Conservation (phyloP, 208 protist species). For the Porcisia hertigi region DNA sequence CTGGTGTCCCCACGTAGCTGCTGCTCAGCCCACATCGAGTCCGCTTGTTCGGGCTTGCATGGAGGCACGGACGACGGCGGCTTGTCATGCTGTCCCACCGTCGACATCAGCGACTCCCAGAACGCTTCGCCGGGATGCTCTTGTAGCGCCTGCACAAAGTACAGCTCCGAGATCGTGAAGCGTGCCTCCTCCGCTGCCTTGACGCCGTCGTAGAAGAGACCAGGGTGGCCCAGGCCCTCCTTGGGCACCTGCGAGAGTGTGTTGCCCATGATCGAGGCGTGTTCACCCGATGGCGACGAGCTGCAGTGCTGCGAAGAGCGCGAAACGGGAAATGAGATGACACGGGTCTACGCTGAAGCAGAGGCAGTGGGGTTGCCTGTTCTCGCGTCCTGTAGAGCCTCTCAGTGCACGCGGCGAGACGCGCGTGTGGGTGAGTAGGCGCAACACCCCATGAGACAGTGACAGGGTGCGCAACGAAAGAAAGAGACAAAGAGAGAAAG, state of each 20-base stretch:
- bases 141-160: slow-evolving; percentile 1
- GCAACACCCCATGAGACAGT: too few relatives aligned
- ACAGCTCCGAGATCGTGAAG: slow-evolving; percentile 10
- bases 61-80: background rate
- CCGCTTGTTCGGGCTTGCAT: background rate
- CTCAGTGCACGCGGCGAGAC: too few relatives aligned
- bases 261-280: background rate
- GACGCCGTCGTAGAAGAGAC: background rate
- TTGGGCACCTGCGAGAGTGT: background rate
- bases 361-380: too few relatives aligned
- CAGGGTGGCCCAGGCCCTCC: background rate
- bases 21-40: background rate
- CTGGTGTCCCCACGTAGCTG: background rate
- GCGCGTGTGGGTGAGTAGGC: too few relatives aligned
- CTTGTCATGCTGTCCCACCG: background rate
- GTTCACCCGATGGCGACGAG: background rate
- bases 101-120: background rate
- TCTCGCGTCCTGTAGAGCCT: too few relatives aligned
- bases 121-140: slow-evolving; percentile 1
- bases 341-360: too few relatives aligned
- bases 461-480: too few relatives aligned
- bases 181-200: background rate
- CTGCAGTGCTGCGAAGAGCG: background rate
- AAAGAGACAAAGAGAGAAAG: too few relatives aligned
- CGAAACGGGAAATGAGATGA: background rate